Evolutionary conservation across 2,329 filamentous ascomycete species (phyloP).

Genomic region (Exutisphaerella laricina): DNA sequence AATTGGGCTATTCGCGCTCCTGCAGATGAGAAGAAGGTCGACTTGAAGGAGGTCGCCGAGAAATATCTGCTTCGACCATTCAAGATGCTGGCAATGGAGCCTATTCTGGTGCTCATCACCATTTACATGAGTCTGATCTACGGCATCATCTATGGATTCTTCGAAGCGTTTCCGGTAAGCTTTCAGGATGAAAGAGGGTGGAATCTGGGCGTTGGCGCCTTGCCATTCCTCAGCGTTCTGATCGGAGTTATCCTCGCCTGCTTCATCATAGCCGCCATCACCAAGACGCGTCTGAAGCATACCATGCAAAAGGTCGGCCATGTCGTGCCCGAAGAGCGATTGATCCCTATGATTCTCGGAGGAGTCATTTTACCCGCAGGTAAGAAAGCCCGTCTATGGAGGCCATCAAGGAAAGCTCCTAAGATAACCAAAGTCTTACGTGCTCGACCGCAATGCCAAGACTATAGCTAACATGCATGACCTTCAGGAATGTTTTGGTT

Average conservation of each 20-base stretch:
- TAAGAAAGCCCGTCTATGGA: slow-evolving; percentile 41
- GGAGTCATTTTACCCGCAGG: slow-evolving; percentile 39
- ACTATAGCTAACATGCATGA: too few relatives aligned
- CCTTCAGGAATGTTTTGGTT: slow-evolving; percentile 33
- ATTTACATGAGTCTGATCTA: slow-evolving; percentile 32
- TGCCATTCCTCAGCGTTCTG: slow-evolving; percentile 25
- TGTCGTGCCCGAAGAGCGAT: slow-evolving; percentile 40
- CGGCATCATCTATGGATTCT: slow-evolving; percentile 31
- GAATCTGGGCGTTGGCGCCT: slow-evolving; percentile 22
- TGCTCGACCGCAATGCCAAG: too few relatives aligned
- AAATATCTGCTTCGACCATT: slow-evolving; percentile 49
- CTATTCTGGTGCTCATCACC: slow-evolving; percentile 48
- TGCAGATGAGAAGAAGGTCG: slow-evolving; percentile 39
- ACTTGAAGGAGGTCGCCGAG: slow-evolving; percentile 43
- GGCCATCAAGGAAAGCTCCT: too few relatives aligned
- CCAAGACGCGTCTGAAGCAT: slow-evolving; percentile 21
- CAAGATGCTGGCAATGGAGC: slow-evolving; percentile 32
- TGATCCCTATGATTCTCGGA: slow-evolving; percentile 43
- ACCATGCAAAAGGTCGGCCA: slow-evolving; percentile 15
- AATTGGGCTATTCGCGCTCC: slow-evolving; percentile 29
- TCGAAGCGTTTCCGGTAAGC: slow-evolving; percentile 29
- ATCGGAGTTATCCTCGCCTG: slow-evolving; percentile 24
- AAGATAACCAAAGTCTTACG: too few relatives aligned
- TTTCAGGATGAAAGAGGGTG: slow-evolving; percentile 26
- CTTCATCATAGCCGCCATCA: slow-evolving; percentile 19